Conservation (phyloP, 495 filamentous ascomycete species). For the Tuber umbilicatum region DNA sequence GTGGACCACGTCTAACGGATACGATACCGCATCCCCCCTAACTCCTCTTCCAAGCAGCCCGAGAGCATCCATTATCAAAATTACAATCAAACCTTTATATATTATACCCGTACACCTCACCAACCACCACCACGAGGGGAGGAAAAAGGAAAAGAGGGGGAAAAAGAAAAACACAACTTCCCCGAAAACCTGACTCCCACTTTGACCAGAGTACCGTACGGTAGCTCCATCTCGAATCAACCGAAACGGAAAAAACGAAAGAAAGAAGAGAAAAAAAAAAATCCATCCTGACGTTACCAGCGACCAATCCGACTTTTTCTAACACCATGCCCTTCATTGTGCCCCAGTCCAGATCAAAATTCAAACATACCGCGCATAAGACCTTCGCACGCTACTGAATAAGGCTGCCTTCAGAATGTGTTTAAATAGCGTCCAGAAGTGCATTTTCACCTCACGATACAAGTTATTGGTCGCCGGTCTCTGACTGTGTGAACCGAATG, state of each 20-base stretch:
- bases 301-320: constrained; percentile 2
- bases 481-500: not conserved
- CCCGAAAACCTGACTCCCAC: not conserved
- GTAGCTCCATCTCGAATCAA: not conserved
- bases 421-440: not conserved
- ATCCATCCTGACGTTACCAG: not conserved
- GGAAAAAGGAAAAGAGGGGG: not conserved
- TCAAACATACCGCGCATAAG: not conserved
- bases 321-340: not conserved
- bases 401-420: not conserved
- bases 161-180: not conserved
- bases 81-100: not conserved
- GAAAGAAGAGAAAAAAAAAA: not conserved
- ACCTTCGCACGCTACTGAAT: not conserved
- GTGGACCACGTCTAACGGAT: not conserved
- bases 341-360: not conserved
- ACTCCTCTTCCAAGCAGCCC: not conserved
- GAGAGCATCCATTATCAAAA: not conserved
- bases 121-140: not conserved
- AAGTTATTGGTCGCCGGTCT: not conserved
- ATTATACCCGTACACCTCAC: not conserved
- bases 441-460: not conserved
- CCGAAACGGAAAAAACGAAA: not conserved
- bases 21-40: not conserved
- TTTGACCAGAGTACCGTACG: not conserved